phyloP scores from a whole-genome alignment of 192 early-diverging fungal genomes.

The Jimgerdemannia flammicorona region DNA sequence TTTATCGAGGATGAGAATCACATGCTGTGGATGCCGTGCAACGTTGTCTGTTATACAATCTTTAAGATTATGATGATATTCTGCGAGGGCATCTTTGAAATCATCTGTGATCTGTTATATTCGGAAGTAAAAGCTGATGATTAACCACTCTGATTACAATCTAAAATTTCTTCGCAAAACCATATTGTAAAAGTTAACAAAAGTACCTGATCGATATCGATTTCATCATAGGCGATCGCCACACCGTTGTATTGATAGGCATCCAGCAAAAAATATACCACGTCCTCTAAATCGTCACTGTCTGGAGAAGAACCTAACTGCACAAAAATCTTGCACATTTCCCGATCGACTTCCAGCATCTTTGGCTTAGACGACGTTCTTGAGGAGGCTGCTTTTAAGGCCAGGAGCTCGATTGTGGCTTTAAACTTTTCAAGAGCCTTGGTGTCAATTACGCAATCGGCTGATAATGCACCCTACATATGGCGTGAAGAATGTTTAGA shows the following conservation, averaged over 20 bases:
- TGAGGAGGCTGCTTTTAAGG: constrained; percentile 21
- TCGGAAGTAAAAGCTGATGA: constrained; percentile 2
- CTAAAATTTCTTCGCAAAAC: background rate
- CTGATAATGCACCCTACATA: constrained; percentile 11
- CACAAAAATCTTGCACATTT: constrained; percentile 52
- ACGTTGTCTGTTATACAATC: background rate
- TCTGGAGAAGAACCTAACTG: constrained; percentile 48
- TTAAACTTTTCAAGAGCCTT: constrained; percentile 8
- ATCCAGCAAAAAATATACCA: constrained; percentile 66
- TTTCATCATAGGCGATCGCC: constrained; percentile 50
- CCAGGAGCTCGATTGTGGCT: constrained; percentile 15
- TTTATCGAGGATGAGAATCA: constrained; percentile 85
- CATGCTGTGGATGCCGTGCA: constrained; percentile 37
- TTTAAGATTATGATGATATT: constrained; percentile 13
- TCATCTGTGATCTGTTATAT: constrained; percentile 15
- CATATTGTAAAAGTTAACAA: no score
- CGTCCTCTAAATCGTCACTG: constrained; percentile 61
- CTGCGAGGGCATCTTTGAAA: constrained; percentile 1
- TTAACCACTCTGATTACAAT: constrained; percentile 22
- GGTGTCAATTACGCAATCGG: constrained; percentile 7
- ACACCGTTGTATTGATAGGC: constrained; percentile 52
- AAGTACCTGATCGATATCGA: constrained; percentile 35
- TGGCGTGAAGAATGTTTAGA: background rate
- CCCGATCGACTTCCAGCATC: constrained; percentile 51
- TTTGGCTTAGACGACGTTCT: constrained; percentile 22